Percentiles rank a stretch among this genome's conserved stretches.
Conservation (phyloP, 2,329 filamentous ascomycete genomes). For the Capronia coronata region DNA sequence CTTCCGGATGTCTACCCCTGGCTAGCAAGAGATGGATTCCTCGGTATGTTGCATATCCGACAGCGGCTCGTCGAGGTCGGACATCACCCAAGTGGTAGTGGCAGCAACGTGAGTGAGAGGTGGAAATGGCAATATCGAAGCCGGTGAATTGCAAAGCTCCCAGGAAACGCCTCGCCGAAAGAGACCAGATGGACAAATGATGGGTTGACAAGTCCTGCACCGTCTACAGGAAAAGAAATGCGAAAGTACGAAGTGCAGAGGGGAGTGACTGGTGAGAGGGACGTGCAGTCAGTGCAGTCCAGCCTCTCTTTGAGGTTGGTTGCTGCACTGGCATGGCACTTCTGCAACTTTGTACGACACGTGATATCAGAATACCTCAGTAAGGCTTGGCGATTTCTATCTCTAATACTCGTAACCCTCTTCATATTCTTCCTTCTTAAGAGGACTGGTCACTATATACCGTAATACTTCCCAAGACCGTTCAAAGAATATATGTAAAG, state of each 20-base stretch:
- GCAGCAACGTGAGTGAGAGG: neutral
- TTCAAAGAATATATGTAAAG: conserved; percentile 29
- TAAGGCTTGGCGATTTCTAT: too few species aligned
- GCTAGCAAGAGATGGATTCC: conserved; percentile 5
- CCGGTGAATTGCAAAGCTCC: neutral
- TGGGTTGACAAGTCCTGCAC: neutral
- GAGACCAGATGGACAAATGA: neutral
- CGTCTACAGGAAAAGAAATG: neutral
- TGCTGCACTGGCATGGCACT: too few species aligned
- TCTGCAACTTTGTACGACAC: too few species aligned
- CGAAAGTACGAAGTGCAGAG: neutral
- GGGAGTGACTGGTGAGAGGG: neutral
- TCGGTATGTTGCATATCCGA: neutral
- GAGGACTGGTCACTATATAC: too few species aligned
- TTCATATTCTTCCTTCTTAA: too few species aligned
- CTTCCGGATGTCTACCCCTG: neutral
- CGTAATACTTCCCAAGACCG: neutral
- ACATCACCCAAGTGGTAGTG: conserved; percentile 5
- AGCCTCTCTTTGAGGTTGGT: neutral
- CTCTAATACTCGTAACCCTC: too few species aligned
- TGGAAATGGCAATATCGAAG: neutral
- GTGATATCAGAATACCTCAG: too few species aligned
- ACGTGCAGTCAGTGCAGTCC: neutral
- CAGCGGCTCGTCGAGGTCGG: neutral
- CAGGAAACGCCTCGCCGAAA: neutral